These are phyloP conservation scores for Arxiozyma bovina DNA, from an alignment of 1,139 yeast genomes.

Conservation along the genomic window DNA sequence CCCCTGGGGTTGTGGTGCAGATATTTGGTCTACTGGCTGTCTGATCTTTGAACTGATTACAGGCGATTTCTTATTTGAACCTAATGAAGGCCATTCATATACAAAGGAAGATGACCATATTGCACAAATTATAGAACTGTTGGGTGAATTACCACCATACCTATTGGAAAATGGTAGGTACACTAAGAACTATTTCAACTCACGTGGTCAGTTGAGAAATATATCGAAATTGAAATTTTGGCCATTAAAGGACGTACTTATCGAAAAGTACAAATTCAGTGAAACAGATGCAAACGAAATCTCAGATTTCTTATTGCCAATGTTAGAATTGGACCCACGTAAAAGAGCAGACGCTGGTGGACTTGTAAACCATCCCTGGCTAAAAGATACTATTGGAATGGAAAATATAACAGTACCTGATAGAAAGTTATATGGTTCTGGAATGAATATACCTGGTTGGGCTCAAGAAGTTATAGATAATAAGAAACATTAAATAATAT, in stretches of 20 bases:
- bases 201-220: conserved; percentile 47
- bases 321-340: conserved; percentile 60
- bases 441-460: conserved; percentile 66
- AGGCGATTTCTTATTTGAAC: conserved; percentile 70
- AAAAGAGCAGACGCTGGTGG: conserved; percentile 71
- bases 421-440: conserved; percentile 51
- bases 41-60: conserved; percentile 61
- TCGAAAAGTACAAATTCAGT: conserved; percentile 50
- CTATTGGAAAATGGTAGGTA: conserved; percentile 44
- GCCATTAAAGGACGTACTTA: conserved; percentile 53
- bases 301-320: conserved; percentile 54
- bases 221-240: conserved; percentile 56
- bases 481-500: conserved; percentile 18
- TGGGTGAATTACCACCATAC: conserved; percentile 49
- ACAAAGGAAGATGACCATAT: conserved; percentile 66
- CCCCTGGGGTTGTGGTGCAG: conserved; percentile 69
- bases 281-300: conserved; percentile 45
- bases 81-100: conserved; percentile 41
- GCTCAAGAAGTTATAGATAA: conserved; percentile 27
- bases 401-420: conserved; percentile 42
- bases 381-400: conserved; percentile 51
- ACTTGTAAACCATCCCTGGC: conserved; percentile 66
- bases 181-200: conserved; percentile 44
- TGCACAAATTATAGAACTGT: conserved; percentile 61
- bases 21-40: conserved; percentile 69